Evolutionary conservation across 148 eudicot species (phyloP).

Genomic region (Nepenthes gracilis): DNA sequence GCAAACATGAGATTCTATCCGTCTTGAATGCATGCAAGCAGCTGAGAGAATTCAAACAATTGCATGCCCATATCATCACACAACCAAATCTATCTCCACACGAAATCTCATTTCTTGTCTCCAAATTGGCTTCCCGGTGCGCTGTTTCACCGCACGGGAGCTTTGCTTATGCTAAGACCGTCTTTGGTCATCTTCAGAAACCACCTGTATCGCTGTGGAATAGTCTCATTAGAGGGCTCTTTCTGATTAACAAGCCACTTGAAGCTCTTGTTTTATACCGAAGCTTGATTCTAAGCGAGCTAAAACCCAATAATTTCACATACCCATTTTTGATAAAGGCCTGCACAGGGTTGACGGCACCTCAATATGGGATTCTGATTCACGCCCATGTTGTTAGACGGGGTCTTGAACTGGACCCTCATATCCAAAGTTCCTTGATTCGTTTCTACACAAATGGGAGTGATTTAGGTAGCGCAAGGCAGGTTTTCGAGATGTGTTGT

Average conservation of each 20-base stretch:
- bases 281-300: slow-evolving; percentile 12
- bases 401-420: slow-evolving; percentile 18
- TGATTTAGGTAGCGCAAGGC: slow-evolving; percentile 15
- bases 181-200: slow-evolving; percentile 16
- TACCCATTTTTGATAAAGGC: slow-evolving; percentile 26
- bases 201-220: slow-evolving; percentile 24
- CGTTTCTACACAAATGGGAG: slow-evolving; percentile 16
- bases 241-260: slow-evolving; percentile 10
- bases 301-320: slow-evolving; percentile 24
- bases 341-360: slow-evolving; percentile 8
- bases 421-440: slow-evolving; percentile 29
- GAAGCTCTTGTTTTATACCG: slow-evolving; percentile 15
- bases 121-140: slow-evolving; percentile 14
- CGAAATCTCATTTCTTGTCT: slow-evolving; percentile 10
- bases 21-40: slow-evolving; percentile 18
- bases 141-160: slow-evolving; percentile 15
- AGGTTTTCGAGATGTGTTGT: slow-evolving; percentile 16
- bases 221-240: slow-evolving; percentile 26
- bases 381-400: slow-evolving; percentile 24
- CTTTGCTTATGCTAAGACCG: slow-evolving; percentile 18
- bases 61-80: slow-evolving; percentile 24
- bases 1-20: background rate
- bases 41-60: slow-evolving; percentile 19
- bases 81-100: slow-evolving; percentile 6
- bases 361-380: slow-evolving; percentile 11